A percentile compares a stretch with the other conserved stretches of the same genome.
phyloP scores from a whole-genome alignment of 208 protist species.

The Leishmania turanica region DNA sequence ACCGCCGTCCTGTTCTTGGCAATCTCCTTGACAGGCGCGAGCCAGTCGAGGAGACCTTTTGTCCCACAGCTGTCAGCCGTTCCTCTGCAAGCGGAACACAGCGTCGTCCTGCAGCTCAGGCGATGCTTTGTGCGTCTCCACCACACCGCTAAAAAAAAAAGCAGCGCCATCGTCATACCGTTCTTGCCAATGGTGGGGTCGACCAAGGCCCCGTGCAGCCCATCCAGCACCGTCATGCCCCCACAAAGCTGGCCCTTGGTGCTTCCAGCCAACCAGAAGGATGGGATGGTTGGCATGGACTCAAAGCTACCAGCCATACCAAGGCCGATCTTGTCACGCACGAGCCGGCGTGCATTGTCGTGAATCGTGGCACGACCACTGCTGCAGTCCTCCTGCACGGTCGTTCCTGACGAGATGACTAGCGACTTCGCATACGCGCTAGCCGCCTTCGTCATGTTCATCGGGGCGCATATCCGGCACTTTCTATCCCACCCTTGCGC shows the following conservation, averaged over 20 bases:
- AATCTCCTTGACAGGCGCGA: constrained; percentile 83
- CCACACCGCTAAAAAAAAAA: constrained; percentile 83
- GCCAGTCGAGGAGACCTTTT: constrained; percentile 90
- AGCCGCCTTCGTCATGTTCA: too few relatives aligned
- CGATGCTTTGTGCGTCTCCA: constrained; percentile 86
- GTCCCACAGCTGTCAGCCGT: constrained; percentile 69
- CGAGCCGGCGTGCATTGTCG: constrained; percentile 54
- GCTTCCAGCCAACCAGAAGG: constrained; percentile 48
- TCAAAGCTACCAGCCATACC: constrained; percentile 66
- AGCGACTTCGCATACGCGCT: neutral
- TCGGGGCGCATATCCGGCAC: constrained; percentile 50
- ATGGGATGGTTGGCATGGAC: constrained; percentile 67
- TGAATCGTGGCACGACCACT: constrained; percentile 65
- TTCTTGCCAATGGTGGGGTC: constrained; percentile 54
- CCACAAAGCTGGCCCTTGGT: constrained; percentile 58
- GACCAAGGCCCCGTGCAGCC: constrained; percentile 49
- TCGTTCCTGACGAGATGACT: constrained; percentile 52
- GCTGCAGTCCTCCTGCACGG: constrained; percentile 70
- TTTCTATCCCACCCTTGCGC: constrained; percentile 39
- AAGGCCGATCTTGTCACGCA: constrained; percentile 53
- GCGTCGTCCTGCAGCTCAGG: constrained; percentile 93
- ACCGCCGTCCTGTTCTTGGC: constrained; percentile 48
- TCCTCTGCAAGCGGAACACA: constrained; percentile 90
- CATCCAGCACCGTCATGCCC: constrained; percentile 54
- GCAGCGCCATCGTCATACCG: constrained; percentile 60